Evolutionary conservation across 2,329 filamentous ascomycete genomes (phyloP).

Genomic region (Fusarium succisae): DNA sequence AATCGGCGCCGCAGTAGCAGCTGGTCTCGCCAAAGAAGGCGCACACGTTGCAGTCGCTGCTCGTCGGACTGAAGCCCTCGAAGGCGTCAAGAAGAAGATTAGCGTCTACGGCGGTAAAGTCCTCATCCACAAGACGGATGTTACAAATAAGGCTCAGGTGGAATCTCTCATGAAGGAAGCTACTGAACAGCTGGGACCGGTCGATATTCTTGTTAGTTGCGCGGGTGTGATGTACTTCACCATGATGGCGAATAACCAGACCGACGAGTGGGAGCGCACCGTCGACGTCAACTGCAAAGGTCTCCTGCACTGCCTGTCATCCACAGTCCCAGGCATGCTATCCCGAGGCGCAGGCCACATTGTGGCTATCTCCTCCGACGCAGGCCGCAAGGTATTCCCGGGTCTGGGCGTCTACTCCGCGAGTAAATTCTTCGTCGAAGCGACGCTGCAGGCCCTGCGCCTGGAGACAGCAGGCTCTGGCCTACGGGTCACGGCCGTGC

Average conservation of each 20-base stretch:
- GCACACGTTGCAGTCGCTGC: conserved; percentile 78
- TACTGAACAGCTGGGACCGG: conserved; percentile 70
- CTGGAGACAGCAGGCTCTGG: conserved; percentile 80
- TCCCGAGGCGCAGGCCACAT: conserved; percentile 75
- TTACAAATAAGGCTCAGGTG: conserved; percentile 73
- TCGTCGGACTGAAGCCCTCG: conserved; percentile 74
- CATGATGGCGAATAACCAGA: conserved; percentile 81
- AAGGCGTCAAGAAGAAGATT: conserved; percentile 71
- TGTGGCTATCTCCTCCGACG: conserved; percentile 84
- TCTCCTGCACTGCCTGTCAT: conserved; percentile 75
- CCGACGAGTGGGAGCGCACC: conserved; percentile 81
- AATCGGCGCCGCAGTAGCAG: conserved; percentile 79
- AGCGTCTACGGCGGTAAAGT: conserved; percentile 68
- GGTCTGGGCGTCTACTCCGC: conserved; percentile 84
- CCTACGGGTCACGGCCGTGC: conserved; percentile 76
- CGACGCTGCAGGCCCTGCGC: conserved; percentile 77
- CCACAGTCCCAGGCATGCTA: conserved; percentile 77
- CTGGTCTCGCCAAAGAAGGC: conserved; percentile 74
- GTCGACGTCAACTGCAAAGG: conserved; percentile 91
- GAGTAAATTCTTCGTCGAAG: conserved; percentile 87
- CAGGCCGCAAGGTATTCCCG: conserved; percentile 83
- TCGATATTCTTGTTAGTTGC: conserved; percentile 83
- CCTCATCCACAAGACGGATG: conserved; percentile 75
- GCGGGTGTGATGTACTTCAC: conserved; percentile 91
- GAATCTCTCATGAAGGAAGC: conserved; percentile 70